Evolutionary conservation across 306 rosid genomes (phyloP), one percentile per base, ranked within the genome.

Genomic region (Gleditsia sinensis): DNA sequence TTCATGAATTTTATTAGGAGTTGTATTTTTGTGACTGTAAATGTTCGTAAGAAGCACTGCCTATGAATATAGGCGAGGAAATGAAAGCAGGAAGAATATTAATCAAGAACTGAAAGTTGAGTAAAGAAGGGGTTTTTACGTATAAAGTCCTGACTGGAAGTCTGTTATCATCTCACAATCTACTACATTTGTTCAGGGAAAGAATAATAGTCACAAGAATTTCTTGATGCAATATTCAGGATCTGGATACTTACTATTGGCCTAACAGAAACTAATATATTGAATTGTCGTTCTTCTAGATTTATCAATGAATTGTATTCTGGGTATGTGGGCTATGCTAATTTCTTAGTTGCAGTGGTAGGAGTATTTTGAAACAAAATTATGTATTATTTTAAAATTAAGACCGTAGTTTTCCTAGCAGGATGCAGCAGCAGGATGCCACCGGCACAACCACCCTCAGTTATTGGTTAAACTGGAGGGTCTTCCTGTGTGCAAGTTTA

Each of bases 391-490:
- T 37, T 60, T 62, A 56, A 66, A 71, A 37, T 71, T n/a, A 40
- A 56, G 57, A 13, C 42, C 72, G 19, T 57, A 69, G 40, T 67
- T 80, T 69, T 76, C 6, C 50, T 50, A 24, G 69, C 88, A 88
- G 88, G 85, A 88, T 93, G 96, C 79, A 66, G 82, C 79, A 40
- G 37, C 79, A 72, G 43, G 80, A 34, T 59, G 28, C 79, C 28
- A 51, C 53, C 6, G 87, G 86, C 73, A 58, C 90, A 37, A 87
- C 91, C 21, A 69, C 72, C 75, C 86, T 81, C 45, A 77, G 89
- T 77, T 93, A 88, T 78, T 93, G 95, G 98, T 55, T 90, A 75
- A 84, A 83, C 65, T 93, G 96, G 98, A 87, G 96, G 81, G 77
- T 83, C 42, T 80, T 74, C 24, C 36, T 86, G 27, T 87, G 93